Conservation (phyloP, 1,284 basidiomycete species). For the Microbotryum intermedium region DNA sequence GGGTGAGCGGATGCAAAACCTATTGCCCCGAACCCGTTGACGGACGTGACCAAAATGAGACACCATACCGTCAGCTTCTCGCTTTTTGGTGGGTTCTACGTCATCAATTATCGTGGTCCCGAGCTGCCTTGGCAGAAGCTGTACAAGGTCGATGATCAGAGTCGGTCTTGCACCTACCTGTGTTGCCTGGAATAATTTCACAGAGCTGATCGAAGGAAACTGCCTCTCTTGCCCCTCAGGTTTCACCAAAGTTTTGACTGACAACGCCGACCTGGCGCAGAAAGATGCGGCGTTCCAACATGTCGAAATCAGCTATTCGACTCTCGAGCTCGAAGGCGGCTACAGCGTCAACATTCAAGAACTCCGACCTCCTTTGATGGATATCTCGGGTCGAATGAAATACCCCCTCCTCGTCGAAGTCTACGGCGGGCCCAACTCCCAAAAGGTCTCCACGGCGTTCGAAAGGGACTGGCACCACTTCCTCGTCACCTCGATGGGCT, state of each 20-base stretch:
- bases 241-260: constrained; percentile 57
- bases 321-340: constrained; percentile 43
- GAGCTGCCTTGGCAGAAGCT: constrained; percentile 79
- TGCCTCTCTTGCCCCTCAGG: constrained; percentile 40
- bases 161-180: constrained; percentile 42
- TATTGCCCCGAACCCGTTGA: constrained; percentile 52
- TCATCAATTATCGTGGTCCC: constrained; percentile 64
- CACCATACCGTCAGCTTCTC: constrained; percentile 50
- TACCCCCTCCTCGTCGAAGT: constrained; percentile 87
- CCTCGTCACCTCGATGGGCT: constrained; percentile 70
- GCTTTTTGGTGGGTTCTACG: constrained; percentile 72
- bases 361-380: constrained; percentile 82
- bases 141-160: constrained; percentile 52
- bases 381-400: constrained; percentile 79
- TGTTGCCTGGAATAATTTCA: not conserved
- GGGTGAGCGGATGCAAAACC: constrained; percentile 37
- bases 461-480: constrained; percentile 76
- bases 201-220: not conserved
- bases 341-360: constrained; percentile 43
- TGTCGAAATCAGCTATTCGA: constrained; percentile 60
- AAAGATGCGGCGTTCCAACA: constrained; percentile 63
- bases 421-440: constrained; percentile 80
- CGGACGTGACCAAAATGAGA: constrained; percentile 47
- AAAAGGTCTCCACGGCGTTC: constrained; percentile 61
- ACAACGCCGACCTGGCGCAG: constrained; percentile 62